Conservation (phyloP, 2,329 filamentous ascomycete genomes). For the Alternaria hordeiaustralica region DNA sequence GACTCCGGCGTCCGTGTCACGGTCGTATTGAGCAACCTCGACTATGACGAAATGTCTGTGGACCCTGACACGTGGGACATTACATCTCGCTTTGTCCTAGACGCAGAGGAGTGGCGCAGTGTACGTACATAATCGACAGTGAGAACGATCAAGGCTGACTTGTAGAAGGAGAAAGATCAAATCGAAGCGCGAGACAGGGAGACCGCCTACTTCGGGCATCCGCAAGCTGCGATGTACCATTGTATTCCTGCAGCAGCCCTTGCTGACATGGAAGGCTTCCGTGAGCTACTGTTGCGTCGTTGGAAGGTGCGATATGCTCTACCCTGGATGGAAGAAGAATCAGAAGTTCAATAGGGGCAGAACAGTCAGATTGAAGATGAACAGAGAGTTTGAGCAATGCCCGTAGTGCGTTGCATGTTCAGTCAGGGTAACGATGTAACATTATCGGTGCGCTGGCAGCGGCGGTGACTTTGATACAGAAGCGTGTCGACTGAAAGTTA, state of each 20-base stretch:
- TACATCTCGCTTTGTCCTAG: not conserved
- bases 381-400: not conserved
- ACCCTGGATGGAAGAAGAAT: not conserved
- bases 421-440: not conserved
- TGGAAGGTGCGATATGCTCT: not conserved
- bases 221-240: not conserved
- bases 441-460: not conserved
- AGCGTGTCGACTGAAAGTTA: not conserved
- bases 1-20: not conserved
- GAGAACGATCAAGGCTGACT: not conserved
- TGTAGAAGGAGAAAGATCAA: not conserved
- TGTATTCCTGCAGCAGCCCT: not conserved
- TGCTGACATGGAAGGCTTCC: not conserved
- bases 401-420: not conserved
- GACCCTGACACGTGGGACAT: not conserved
- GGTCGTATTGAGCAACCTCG: not conserved
- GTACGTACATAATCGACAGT: not conserved
- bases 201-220: not conserved
- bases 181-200: not conserved
- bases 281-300: not conserved
- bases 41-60: accelerated
- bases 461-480: not conserved
- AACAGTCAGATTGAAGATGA: not conserved
- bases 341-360: not conserved
- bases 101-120: not conserved